Base-by-base conservation (phyloP, 257 asterid species). In the Verbascum thapsus region DNA sequence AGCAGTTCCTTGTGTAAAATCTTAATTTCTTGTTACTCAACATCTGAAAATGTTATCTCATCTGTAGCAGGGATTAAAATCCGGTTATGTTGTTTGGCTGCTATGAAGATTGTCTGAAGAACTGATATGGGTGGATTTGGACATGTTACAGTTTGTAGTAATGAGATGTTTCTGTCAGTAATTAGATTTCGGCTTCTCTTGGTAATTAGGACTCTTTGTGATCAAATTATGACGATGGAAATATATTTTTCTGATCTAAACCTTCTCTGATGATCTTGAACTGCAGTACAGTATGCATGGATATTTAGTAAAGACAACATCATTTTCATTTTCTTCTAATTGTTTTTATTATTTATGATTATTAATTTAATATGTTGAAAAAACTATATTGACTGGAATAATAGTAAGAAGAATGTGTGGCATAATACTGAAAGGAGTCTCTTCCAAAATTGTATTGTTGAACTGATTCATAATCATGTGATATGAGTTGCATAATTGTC, bases 51-150 rank as follows among this genome's bases (percentile, higher is more conserved):
- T 19, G 3, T 41, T 52, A 43, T 70, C 54, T 61, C 61, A 15
- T 50, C n/a, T 69, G 62, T 57, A 34, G 55, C 72, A 56, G 64
- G 76, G 63, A 12, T 51, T 58, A 59, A 53, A 59, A 53, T 69
- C 53, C 10, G 8, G 59, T 68, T 54, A 9, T 38, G 65, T 32
- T 57, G 70, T 18, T 51, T 15, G 45, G 44, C 50, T 30, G 73
- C 61, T 13, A n/a, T 16, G 67, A 67, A 63, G 78, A 63, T 63
- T 7, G 18, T 41, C 20, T 9, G 48, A 47, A 10, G 61, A 38
- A 43, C 40, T 53, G 47, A 45, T 49, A 48, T n/a, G 9, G 40
- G 35, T 22, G 61, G 66, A 61, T 54, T 56, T 32, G 44, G 11
- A 58, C 34, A 40, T 49, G 22, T 64, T 68, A 22, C 20, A 71